These are phyloP conservation scores for Penicillium daleae DNA, from an alignment of 495 filamentous ascomycete species.

Conservation along the genomic window DNA sequence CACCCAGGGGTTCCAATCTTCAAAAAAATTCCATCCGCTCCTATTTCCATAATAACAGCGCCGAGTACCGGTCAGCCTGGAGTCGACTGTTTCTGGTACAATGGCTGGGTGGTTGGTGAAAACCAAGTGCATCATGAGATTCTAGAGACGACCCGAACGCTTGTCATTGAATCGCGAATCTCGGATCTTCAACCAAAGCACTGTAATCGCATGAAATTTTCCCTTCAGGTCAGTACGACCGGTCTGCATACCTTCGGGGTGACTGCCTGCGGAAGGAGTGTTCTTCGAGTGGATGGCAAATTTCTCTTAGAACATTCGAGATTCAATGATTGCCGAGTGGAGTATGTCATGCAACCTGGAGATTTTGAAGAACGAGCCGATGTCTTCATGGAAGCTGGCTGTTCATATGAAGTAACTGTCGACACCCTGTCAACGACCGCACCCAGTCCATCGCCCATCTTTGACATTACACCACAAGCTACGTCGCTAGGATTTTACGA, in stretches of 20 bases:
- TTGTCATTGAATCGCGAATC: constrained; percentile 7
- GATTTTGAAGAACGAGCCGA: constrained; percentile 8
- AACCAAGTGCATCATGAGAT: constrained; percentile 10
- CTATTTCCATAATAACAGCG: background rate
- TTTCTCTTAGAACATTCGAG: constrained; percentile 6
- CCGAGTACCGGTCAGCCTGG: constrained; percentile 2
- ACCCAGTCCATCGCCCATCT: constrained; percentile 8
- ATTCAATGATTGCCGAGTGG: constrained; percentile 8
- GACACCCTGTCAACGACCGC: constrained; percentile 9
- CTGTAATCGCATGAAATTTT: constrained; percentile 7
- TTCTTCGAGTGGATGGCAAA: constrained; percentile 5
- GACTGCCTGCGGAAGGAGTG: constrained; percentile 8
- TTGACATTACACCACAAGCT: constrained; percentile 13
- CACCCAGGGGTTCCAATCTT: constrained; percentile 13
- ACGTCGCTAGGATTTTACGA: constrained; percentile 10
- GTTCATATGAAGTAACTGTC: constrained; percentile 5
- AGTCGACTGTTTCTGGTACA: constrained; percentile 14
- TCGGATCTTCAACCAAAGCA: constrained; percentile 1
- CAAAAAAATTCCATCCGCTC: constrained; percentile 5
- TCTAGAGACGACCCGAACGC: background rate
- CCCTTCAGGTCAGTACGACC: background rate
- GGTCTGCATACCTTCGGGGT: constrained; percentile 10
- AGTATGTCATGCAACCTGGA: constrained; percentile 14
- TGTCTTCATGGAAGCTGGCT: background rate
- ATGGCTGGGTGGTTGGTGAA: constrained; percentile 6